phyloP scores from a whole-genome alignment of 1,139 yeast genomes.

The Nadsonia commutata region DNA sequence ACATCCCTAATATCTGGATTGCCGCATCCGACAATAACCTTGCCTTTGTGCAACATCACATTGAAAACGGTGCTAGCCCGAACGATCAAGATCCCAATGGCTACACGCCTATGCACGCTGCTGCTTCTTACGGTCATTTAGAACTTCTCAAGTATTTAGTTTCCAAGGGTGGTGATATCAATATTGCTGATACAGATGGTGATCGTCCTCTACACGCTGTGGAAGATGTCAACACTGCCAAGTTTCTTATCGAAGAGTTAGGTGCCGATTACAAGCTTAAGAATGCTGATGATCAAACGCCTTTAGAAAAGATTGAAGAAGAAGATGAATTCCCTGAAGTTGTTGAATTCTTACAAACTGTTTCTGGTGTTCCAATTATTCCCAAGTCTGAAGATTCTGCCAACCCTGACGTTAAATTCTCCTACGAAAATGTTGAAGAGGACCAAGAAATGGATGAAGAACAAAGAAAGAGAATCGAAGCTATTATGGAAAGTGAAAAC shows the following conservation, averaged over 20 bases:
- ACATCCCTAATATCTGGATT: constrained; percentile 58
- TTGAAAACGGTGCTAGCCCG: constrained; percentile 43
- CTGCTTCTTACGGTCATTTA: constrained; percentile 78
- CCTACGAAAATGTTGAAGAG: constrained; percentile 14
- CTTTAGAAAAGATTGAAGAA: constrained; percentile 54
- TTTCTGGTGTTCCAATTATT: constrained; percentile 17
- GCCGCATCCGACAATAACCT: constrained; percentile 81
- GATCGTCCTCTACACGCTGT: constrained; percentile 92
- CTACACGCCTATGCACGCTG: constrained; percentile 92
- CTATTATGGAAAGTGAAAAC: constrained; percentile 58
- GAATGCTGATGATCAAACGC: constrained; percentile 60
- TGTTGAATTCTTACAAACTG: constrained; percentile 41
- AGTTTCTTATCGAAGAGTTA: constrained; percentile 45
- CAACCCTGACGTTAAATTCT: constrained; percentile 10
- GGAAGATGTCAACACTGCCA: constrained; percentile 57
- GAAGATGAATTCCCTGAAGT: constrained; percentile 80
- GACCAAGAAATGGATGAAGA: constrained; percentile 31
- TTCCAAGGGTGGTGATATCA: constrained; percentile 58
- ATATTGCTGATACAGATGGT: constrained; percentile 75
- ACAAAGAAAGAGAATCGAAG: constrained; percentile 50
- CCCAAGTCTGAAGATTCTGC: constrained; percentile 6
- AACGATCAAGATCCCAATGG: constrained; percentile 82
- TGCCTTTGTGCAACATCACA: constrained; percentile 39
- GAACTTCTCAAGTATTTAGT: constrained; percentile 51
- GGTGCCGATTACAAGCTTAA: constrained; percentile 48